These are phyloP conservation scores for Kazachstania martiniae DNA, from an alignment of 805 yeast genomes.

Conservation along the genomic window DNA sequence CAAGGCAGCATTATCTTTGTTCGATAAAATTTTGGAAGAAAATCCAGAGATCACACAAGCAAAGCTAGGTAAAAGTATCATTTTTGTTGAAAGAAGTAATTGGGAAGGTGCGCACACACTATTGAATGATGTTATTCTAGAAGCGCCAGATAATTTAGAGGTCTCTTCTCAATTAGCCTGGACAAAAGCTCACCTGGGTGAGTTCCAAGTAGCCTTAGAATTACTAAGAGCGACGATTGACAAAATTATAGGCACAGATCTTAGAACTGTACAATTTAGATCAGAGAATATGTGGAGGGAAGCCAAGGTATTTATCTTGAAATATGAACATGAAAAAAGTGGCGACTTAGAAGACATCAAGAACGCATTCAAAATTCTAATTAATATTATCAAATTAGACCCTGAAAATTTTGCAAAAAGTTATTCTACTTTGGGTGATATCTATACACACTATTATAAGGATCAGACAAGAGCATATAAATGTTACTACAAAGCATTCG, in stretches of 20 bases:
- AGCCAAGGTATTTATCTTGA: constrained; percentile 48
- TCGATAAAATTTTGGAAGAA: constrained; percentile 45
- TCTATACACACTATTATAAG: constrained; percentile 47
- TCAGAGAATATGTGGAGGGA: constrained; percentile 63
- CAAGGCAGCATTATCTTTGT: constrained; percentile 59
- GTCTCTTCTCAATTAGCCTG: constrained; percentile 68
- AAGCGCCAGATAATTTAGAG: constrained; percentile 38
- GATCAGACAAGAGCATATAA: constrained; percentile 67
- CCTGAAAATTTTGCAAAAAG: constrained; percentile 64
- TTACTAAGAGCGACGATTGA: constrained; percentile 18
- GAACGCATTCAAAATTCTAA: constrained; percentile 45
- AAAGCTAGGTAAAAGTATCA: constrained; percentile 70
- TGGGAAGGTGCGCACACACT: constrained; percentile 42
- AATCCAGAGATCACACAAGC: constrained; percentile 46
- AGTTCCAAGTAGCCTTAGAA: constrained; percentile 36
- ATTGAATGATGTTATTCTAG: constrained; percentile 39
- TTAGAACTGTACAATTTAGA: constrained; percentile 41
- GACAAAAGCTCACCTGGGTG: constrained; percentile 53
- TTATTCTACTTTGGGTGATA: constrained; percentile 67
- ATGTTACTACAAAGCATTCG: constrained; percentile 84
- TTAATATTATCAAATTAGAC: constrained; percentile 51
- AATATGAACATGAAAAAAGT: constrained; percentile 15
- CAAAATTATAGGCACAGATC: constrained; percentile 38
- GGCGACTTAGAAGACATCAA: constrained; percentile 19
- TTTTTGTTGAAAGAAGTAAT: constrained; percentile 56